Evolutionary conservation across 441 rosid genomes (phyloP).

Genomic region (Dalechampia spathulata): DNA sequence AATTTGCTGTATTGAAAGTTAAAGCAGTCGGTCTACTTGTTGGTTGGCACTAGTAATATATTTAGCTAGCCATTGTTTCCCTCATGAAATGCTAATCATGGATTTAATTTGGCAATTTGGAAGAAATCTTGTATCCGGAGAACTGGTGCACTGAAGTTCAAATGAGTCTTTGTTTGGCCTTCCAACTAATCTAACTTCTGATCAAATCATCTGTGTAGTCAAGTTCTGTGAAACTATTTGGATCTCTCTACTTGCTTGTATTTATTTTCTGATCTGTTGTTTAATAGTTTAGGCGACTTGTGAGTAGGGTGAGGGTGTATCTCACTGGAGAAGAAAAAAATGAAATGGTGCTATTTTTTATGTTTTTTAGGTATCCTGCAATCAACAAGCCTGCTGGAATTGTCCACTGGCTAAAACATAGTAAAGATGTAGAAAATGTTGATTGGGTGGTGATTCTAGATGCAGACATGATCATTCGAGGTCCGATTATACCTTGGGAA

Average conservation of each 20-base stretch:
- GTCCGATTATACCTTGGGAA: constrained; percentile 94
- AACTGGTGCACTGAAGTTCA: neutral
- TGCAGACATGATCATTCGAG: constrained; percentile 95
- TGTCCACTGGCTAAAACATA: constrained; percentile 89
- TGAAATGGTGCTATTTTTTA: neutral
- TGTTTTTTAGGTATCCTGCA: constrained; percentile 77
- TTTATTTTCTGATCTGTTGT: neutral
- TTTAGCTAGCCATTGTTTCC: neutral
- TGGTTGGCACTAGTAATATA: too few relatives aligned
- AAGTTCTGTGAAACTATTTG: too few relatives aligned
- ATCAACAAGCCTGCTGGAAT: constrained; percentile 99
- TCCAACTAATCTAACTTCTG: neutral
- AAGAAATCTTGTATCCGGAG: neutral
- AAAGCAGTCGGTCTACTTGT: neutral
- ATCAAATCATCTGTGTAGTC: too few relatives aligned
- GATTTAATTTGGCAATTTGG: neutral
- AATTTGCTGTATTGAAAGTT: neutral
- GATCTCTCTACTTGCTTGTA: neutral
- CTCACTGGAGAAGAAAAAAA: neutral
- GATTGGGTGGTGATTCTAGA: constrained; percentile 99
- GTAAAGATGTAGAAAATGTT: constrained; percentile 76
- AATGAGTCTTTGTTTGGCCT: neutral
- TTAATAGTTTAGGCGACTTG: neutral
- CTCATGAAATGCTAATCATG: neutral
- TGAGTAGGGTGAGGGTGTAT: neutral